Evolutionary conservation across 805 yeast genomes (phyloP).

Genomic region (Yarrowia hollandica): DNA sequence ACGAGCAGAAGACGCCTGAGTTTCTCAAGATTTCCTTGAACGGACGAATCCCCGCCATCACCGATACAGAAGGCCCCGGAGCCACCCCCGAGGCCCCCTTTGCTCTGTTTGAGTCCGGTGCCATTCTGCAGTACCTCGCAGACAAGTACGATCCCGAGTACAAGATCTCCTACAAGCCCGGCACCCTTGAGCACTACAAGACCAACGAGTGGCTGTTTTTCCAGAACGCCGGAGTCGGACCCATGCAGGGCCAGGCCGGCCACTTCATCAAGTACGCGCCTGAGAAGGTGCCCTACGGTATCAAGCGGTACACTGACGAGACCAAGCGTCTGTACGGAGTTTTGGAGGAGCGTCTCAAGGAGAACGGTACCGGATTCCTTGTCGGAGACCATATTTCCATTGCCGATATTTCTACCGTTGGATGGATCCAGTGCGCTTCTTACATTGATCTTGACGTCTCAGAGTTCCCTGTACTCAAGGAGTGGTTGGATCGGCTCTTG

Average conservation of each 20-base stretch:
- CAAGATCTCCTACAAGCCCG: conserved; percentile 44
- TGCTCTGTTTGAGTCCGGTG: conserved; percentile 59
- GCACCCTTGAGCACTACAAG: conserved; percentile 49
- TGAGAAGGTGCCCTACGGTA: conserved; percentile 57
- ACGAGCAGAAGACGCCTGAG: conserved; percentile 58
- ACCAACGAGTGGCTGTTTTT: conserved; percentile 51
- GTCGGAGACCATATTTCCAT: conserved; percentile 60
- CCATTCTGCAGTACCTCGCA: conserved; percentile 58
- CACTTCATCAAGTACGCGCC: conserved; percentile 50
- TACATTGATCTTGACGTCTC: conserved; percentile 30
- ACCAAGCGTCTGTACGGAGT: conserved; percentile 57
- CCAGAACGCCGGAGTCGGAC: conserved; percentile 61
- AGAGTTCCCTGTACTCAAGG: conserved; percentile 65
- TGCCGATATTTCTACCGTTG: conserved; percentile 54
- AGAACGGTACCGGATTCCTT: conserved; percentile 51
- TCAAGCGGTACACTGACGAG: conserved; percentile 53
- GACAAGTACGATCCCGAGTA: conserved; percentile 60
- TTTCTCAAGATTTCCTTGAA: conserved; percentile 58
- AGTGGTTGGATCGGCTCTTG: conserved; percentile 90
- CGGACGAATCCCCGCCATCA: conserved; percentile 62
- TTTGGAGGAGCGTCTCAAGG: conserved; percentile 51
- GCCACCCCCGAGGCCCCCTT: conserved; percentile 42
- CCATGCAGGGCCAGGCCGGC: conserved; percentile 62
- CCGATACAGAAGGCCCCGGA: conserved; percentile 38
- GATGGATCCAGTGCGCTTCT: conserved; percentile 47